Evolutionary conservation across 2,329 filamentous ascomycete species (phyloP).

Genomic region (Colletotrichum lupini): DNA sequence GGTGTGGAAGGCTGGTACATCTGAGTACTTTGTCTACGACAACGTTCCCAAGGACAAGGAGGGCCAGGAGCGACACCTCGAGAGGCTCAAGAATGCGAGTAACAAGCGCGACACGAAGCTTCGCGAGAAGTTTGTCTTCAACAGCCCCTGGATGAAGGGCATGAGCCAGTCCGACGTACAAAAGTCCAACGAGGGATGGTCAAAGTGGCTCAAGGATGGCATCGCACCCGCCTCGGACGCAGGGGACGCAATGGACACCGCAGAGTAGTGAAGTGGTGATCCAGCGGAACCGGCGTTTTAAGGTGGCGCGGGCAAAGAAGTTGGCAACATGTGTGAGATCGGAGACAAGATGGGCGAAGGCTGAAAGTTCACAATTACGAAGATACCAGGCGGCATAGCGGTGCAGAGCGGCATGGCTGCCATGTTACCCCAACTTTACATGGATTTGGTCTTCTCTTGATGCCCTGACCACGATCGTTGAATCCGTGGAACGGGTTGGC

Average conservation of each 20-base stretch:
- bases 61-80: conserved; percentile 60
- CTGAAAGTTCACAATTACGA: conserved; percentile 31
- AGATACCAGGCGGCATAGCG: conserved; percentile 36
- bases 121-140: conserved; percentile 83
- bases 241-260: conserved; percentile 39
- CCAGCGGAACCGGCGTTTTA: neutral
- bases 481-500: conserved; percentile 6
- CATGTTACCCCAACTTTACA: conserved; percentile 27
- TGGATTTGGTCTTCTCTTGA: conserved; percentile 29
- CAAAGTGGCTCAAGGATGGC: conserved; percentile 64
- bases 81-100: conserved; percentile 61
- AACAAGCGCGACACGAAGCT: conserved; percentile 77
- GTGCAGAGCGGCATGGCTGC: conserved; percentile 33
- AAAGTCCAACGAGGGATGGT: conserved; percentile 75
- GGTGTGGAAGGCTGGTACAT: conserved; percentile 77
- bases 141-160: conserved; percentile 83
- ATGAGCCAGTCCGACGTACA: conserved; percentile 82
- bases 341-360: neutral
- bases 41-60: conserved; percentile 75
- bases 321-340: neutral
- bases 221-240: conserved; percentile 48
- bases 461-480: neutral
- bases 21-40: conserved; percentile 79
- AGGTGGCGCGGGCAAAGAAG: neutral
- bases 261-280: conserved; percentile 35